These are phyloP conservation scores for Verticillium tricorpus DNA, from an alignment of 2,329 filamentous ascomycete genomes.

Conservation along the genomic window DNA sequence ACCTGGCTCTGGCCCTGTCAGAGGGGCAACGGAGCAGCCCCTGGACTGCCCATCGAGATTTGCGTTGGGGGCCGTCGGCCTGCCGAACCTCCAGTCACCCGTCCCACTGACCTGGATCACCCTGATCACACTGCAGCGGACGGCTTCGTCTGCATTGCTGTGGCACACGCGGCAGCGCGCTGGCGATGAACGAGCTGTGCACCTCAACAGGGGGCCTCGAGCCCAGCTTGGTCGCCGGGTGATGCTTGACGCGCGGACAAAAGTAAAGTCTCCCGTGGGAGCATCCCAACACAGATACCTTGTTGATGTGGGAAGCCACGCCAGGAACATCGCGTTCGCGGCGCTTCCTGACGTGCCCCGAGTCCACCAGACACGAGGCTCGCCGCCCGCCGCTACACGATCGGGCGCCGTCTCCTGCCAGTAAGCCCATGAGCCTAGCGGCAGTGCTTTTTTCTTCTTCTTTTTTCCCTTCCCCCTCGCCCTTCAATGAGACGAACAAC, in stretches of 20 bases:
- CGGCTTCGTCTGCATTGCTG: background rate
- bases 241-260: too few species aligned
- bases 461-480: background rate
- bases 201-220: background rate
- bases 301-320: too few species aligned
- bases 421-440: background rate
- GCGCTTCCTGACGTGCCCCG: background rate
- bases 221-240: background rate
- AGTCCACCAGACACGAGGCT: background rate
- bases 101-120: background rate
- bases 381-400: background rate
- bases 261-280: too few species aligned
- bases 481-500: background rate
- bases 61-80: background rate
- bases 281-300: too few species aligned
- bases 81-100: background rate
- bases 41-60: background rate
- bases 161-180: background rate
- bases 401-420: background rate
- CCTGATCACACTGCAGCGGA: background rate
- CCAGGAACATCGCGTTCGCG: background rate
- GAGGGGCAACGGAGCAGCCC: background rate
- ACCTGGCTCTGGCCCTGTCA: background rate
- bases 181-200: background rate
- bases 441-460: background rate